phyloP scores from a whole-genome alignment of 164 flowering plant genomes.

The Stephania japonica region DNA sequence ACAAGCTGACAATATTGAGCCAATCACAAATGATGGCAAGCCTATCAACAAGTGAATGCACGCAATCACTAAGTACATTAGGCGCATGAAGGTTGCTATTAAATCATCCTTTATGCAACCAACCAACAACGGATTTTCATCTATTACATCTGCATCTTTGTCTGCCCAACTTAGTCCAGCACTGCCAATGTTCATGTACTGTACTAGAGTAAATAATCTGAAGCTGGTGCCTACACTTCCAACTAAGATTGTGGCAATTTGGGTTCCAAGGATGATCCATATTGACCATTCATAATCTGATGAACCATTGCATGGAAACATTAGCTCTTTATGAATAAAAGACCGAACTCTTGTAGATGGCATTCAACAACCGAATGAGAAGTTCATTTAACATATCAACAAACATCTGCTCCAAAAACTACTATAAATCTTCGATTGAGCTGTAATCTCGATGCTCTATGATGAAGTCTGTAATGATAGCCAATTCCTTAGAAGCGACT shows the following conservation, averaged over 20 bases:
- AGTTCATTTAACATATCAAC: slow-evolving; percentile 2
- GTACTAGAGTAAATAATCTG: not conserved
- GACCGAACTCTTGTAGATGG: not conserved
- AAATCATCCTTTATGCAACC: no score
- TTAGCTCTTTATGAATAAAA: not conserved
- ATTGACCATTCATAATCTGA: not conserved
- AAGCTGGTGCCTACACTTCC: not conserved
- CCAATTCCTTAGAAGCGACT: not conserved
- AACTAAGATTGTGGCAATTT: not conserved
- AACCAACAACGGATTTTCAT: no score
- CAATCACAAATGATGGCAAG: no score
- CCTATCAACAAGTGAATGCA: no score
- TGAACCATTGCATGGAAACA: not conserved
- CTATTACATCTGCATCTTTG: no score
- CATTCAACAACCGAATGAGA: not conserved
- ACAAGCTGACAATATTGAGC: no score
- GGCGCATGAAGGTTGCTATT: no score
- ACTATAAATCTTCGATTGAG: not conserved
- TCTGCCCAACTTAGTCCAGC: no score
- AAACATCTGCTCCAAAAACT: not conserved
- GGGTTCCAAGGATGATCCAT: not conserved
- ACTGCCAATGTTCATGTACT: no score
- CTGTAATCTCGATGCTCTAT: not conserved
- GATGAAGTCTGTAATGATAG: not conserved
- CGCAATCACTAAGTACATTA: no score